Evolutionary conservation across 306 rosid species (phyloP).

Genomic region (Nissolia schottii): DNA sequence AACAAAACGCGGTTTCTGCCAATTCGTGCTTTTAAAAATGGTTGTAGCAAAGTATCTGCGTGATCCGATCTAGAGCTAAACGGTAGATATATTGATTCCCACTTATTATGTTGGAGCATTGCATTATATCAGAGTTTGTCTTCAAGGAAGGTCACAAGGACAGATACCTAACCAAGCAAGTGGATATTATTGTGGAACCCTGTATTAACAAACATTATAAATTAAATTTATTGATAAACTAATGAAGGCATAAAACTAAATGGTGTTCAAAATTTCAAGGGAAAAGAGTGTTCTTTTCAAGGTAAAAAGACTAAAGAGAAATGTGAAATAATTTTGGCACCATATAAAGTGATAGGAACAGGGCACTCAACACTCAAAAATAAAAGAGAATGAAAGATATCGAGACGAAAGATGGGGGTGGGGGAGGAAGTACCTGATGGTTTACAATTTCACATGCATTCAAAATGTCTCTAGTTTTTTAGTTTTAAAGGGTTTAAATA

Average conservation of each 20-base stretch:
- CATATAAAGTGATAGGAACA: no score
- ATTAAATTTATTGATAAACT: not conserved
- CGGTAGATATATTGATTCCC: not conserved
- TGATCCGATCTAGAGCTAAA: conserved; percentile 18
- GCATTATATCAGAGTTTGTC: not conserved
- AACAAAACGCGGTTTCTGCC: conserved; percentile 51
- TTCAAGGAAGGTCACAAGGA: conserved; percentile 17
- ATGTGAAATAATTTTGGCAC: no score
- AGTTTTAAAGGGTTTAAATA: no score
- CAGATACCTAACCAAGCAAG: not conserved
- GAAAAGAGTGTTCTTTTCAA: not conserved
- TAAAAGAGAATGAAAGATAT: no score
- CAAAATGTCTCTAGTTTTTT: no score
- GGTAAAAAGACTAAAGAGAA: not conserved
- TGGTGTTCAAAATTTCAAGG: not conserved
- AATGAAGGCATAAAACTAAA: not conserved
- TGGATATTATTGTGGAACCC: not conserved
- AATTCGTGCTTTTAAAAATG: not conserved
- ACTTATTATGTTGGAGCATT: not conserved
- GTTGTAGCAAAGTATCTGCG: conserved; percentile 4
- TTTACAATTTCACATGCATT: no score
- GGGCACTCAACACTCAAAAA: no score
- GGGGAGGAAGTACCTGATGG: no score
- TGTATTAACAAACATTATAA: not conserved
- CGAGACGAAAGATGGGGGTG: no score